phyloP scores from a whole-genome alignment of 2,329 filamentous ascomycete genomes.

The Fusarium abutilonis region DNA sequence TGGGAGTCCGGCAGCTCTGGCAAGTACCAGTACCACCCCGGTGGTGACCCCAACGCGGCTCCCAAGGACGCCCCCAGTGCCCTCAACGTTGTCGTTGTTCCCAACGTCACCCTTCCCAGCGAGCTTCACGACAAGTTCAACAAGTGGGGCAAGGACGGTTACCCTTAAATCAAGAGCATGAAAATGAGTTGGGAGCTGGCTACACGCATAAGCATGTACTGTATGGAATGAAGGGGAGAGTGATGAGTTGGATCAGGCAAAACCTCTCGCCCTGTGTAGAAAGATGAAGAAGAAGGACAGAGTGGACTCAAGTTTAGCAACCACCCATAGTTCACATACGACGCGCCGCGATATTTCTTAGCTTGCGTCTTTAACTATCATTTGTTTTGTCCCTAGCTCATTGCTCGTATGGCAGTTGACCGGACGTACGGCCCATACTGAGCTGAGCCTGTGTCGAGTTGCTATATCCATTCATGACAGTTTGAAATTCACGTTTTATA shows the following conservation, averaged over 20 bases:
- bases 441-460: background rate
- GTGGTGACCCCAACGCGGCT: conserved; percentile 78
- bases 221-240: conserved; percentile 20
- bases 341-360: conserved; percentile 37
- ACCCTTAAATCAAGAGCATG: conserved; percentile 58
- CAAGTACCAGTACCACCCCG: conserved; percentile 84
- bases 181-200: conserved; percentile 14
- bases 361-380: conserved; percentile 39
- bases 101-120: conserved; percentile 92
- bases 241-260: conserved; percentile 20
- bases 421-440: conserved; percentile 8
- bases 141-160: conserved; percentile 99
- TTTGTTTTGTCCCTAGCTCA: conserved; percentile 16
- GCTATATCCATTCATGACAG: background rate
- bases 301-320: conserved; percentile 39
- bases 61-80: conserved; percentile 94
- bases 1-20: conserved; percentile 79
- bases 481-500: background rate
- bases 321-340: conserved; percentile 41
- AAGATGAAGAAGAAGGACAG: conserved; percentile 31
- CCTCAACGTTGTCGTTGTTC: conserved; percentile 92
- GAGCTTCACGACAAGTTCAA: conserved; percentile 96
- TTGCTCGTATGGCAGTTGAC: background rate
- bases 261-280: conserved; percentile 36
- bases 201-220: conserved; percentile 29